A percentile compares a stretch with the other conserved stretches of the same genome.
These are phyloP conservation scores for Pichia ethanolica DNA, from an alignment of 805 yeast genomes.

Conservation along the genomic window DNA sequence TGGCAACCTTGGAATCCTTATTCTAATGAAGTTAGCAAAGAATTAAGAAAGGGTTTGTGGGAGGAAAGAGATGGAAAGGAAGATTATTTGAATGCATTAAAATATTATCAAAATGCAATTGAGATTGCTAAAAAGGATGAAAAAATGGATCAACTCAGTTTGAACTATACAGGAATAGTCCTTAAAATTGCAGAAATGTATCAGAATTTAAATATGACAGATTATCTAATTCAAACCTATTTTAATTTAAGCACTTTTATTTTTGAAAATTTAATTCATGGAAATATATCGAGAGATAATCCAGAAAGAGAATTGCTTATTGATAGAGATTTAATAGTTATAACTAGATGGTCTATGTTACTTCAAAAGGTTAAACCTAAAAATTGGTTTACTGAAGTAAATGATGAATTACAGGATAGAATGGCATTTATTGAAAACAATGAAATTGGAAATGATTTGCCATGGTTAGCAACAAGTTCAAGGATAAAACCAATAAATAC, in stretches of 20 bases:
- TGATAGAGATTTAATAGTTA: conserved; percentile 24
- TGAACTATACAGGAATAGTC: conserved; percentile 87
- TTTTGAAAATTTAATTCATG: conserved; percentile 22
- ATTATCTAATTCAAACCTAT: conserved; percentile 58
- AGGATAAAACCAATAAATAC: conserved; percentile 10
- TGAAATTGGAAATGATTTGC: conserved; percentile 7
- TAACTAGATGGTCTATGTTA: conserved; percentile 22
- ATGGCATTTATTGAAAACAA: conserved; percentile 21
- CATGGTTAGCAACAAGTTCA: conserved; percentile 4
- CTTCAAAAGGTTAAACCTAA: conserved; percentile 7
- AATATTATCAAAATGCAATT: conserved; percentile 67
- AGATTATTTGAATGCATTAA: conserved; percentile 62
- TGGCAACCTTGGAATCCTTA: conserved; percentile 32
- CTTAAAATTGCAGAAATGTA: conserved; percentile 83
- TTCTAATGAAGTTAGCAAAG: conserved; percentile 48
- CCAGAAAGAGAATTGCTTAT: conserved; percentile 21
- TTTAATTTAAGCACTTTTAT: conserved; percentile 21
- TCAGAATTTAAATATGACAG: conserved; percentile 54
- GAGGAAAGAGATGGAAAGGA: conserved; percentile 66
- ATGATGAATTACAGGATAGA: conserved; percentile 23
- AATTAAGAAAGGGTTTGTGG: conserved; percentile 70
- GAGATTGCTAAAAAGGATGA: conserved; percentile 49
- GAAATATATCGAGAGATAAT: conserved; percentile 13
- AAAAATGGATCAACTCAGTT: conserved; percentile 50
- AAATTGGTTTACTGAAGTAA: conserved; percentile 6